A percentile compares a stretch with the other conserved stretches of the same genome.
phyloP scores from a whole-genome alignment of 169 alveolate species.

The Plasmodium knowlesi region DNA sequence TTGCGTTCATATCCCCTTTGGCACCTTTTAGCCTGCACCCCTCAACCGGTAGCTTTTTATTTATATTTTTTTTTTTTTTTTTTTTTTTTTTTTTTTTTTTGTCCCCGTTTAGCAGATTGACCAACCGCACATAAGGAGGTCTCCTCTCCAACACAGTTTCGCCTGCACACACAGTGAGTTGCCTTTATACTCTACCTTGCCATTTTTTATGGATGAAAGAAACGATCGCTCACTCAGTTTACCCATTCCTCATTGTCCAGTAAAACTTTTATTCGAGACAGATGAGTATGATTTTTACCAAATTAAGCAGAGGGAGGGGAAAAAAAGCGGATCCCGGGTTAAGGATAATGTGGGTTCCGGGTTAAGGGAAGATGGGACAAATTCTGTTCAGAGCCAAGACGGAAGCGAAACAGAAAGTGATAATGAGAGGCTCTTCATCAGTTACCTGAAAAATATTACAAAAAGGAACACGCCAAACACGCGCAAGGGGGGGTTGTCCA shows the following conservation, averaged over 20 bases:
- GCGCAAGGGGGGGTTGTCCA: not conserved
- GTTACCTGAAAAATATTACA: constrained; percentile 41
- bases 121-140: not conserved
- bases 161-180: not conserved
- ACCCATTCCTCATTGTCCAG: constrained; percentile 59
- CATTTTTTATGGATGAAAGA: constrained; percentile 60
- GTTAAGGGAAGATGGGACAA: not conserved
- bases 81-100: not conserved
- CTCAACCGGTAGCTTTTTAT: not conserved
- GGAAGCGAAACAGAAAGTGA: constrained; percentile 38
- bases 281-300: constrained; percentile 58
- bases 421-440: constrained; percentile 59
- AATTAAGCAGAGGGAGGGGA: constrained; percentile 5
- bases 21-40: not conserved
- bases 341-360: not conserved
- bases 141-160: not conserved
- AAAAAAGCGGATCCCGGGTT: not conserved
- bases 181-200: not conserved
- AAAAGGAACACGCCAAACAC: not conserved
- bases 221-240: constrained; percentile 7
- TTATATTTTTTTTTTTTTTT: not conserved
- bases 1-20: not conserved
- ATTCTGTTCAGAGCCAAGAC: not conserved
- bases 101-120: not conserved
- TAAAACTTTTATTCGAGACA: constrained; percentile 16